Conservation (phyloP, 768 basidiomycete genomes). For the Aureoboletus auriporus region DNA sequence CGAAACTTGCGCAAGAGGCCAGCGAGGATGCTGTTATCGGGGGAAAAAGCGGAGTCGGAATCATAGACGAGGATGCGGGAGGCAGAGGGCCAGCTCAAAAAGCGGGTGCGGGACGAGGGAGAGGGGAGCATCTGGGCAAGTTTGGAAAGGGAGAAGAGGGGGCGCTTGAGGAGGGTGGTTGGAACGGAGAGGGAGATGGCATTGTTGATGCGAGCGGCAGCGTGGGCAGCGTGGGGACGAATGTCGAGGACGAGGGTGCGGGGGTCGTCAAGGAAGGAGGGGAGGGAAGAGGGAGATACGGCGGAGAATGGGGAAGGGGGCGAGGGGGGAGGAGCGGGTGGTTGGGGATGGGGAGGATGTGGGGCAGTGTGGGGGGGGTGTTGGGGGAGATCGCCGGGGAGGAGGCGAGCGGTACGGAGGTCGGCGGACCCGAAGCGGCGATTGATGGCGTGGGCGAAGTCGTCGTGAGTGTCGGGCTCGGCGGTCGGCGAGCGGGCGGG, state of each 20-base stretch:
- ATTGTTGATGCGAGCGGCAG: conserved; percentile 56
- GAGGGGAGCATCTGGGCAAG: conserved; percentile 80
- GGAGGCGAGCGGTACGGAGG: conserved; percentile 36
- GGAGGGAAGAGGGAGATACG: conserved; percentile 29
- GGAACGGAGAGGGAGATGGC: conserved; percentile 89
- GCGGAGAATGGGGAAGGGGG: conserved; percentile 15
- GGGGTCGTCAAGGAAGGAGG: conserved; percentile 30
- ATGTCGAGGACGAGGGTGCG: conserved; percentile 78
- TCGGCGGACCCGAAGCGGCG: conserved; percentile 39
- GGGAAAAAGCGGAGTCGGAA: conserved; percentile 61
- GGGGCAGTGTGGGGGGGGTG: conserved; percentile 16
- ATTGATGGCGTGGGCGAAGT: conserved; percentile 55
- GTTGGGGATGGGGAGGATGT: conserved; percentile 6
- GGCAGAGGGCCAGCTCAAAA: conserved; percentile 55
- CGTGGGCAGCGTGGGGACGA: conserved; percentile 73
- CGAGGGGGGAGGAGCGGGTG: not conserved
- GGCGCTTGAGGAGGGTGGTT: conserved; percentile 90
- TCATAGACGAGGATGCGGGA: conserved; percentile 80
- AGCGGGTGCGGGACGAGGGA: conserved; percentile 49
- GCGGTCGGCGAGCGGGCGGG: conserved; percentile 3
- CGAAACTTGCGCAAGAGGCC: conserved; percentile 76
- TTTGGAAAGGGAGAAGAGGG: conserved; percentile 75
- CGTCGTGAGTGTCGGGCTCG: conserved; percentile 26
- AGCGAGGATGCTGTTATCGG: conserved; percentile 63
- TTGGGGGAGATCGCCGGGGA: conserved; percentile 23